Conservation (phyloP, 2,329 filamentous ascomycete species). For the Arthrobotrys iridis region DNA sequence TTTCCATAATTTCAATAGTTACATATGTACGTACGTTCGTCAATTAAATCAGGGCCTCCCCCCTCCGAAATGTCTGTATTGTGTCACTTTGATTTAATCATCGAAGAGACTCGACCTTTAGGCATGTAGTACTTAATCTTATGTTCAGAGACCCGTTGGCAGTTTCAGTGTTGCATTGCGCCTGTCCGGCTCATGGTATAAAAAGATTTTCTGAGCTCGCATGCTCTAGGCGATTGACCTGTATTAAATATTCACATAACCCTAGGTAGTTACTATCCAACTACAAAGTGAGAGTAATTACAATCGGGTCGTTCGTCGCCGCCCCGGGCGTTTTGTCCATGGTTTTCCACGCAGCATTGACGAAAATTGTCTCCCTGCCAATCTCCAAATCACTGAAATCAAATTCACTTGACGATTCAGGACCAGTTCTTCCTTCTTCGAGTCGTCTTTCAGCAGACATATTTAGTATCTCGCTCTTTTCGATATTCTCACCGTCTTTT, state of each 20-base stretch:
- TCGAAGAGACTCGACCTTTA: no score
- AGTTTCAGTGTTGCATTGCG: no score
- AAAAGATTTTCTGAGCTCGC: no score
- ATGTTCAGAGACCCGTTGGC: no score
- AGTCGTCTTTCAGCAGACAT: constrained; percentile 33
- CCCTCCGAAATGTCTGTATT: background rate
- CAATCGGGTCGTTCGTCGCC: constrained; percentile 33
- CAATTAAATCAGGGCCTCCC: no score
- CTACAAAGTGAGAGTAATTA: constrained; percentile 37
- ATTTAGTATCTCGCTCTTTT: constrained; percentile 24
- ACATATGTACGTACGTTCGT: no score
- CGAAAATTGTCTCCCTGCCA: constrained; percentile 34
- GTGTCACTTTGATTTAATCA: no score
- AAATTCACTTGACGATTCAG: constrained; percentile 27
- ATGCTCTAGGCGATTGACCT: no score
- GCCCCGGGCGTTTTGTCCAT: constrained; percentile 8
- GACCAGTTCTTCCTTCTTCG: constrained; percentile 1
- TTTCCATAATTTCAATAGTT: no score
- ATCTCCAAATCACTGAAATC: constrained; percentile 9
- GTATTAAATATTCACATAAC: no score
- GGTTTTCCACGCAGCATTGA: constrained; percentile 45
- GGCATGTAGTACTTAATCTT: no score
- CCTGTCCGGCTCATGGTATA: no score
- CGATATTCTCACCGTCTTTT: constrained; percentile 9
- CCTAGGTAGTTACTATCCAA: background rate